Percentiles rank a stretch among this genome's conserved stretches.
Conservation (phyloP, 768 basidiomycete genomes). For the Hortiboletus campestris region DNA sequence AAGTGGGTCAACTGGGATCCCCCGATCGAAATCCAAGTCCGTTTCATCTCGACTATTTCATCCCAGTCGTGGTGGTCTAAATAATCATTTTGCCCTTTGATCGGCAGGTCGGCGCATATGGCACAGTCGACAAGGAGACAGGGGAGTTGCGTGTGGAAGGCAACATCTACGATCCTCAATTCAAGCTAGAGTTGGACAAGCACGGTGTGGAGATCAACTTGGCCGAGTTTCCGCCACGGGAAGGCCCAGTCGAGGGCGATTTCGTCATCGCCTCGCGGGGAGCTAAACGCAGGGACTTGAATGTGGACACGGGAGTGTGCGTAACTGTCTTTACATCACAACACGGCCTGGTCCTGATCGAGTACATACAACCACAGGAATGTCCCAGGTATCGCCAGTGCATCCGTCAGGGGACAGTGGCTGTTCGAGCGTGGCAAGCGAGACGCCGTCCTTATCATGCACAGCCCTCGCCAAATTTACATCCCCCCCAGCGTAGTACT, state of each 20-base stretch:
- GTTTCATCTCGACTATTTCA: background rate
- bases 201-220: background rate
- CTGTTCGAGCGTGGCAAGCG: conserved; percentile 26
- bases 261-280: too few relatives aligned
- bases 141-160: conserved; percentile 34
- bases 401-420: conserved; percentile 33
- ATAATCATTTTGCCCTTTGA: background rate
- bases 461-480: conserved; percentile 23
- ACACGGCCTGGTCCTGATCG: background rate
- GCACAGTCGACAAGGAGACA: conserved; percentile 29
- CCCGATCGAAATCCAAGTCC: conserved; percentile 23
- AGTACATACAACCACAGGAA: background rate
- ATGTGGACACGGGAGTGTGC: conserved; percentile 13
- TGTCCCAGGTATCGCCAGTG: conserved; percentile 17
- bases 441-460: conserved; percentile 34
- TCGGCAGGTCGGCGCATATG: conserved; percentile 36
- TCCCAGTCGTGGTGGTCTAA: background rate
- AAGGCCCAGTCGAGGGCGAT: background rate
- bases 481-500: conserved; percentile 23
- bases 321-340: background rate
- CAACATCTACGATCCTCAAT: conserved; percentile 32
- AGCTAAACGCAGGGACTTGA: conserved; percentile 1
- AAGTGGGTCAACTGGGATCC: conserved; percentile 42
- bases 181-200: conserved; percentile 17
- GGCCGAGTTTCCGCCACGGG: conserved; percentile 14